Base-by-base conservation (phyloP, 192 early-diverging fungal species). In the Coemansia sp. region DNA sequence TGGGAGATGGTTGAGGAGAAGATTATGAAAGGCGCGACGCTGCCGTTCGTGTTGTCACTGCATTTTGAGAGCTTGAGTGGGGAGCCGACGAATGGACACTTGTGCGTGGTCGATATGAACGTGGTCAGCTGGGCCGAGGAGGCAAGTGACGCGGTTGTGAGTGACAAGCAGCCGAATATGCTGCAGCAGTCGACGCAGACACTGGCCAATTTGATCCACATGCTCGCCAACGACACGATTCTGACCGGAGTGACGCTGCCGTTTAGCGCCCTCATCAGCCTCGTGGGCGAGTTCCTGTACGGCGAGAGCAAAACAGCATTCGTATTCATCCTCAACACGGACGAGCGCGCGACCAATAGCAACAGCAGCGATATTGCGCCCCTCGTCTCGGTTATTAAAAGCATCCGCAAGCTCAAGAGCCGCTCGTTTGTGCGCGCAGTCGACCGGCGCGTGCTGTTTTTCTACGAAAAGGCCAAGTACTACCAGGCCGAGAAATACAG, bases 381-480 rank as follows among this genome's bases (percentile, higher is more conserved):
- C 1, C 19, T 71, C 1, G 45, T 70, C 4, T 60, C 62, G 3
- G 54, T 80, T 31, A 69, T 74, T 14, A 56, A 53, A 32, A 63
- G 62, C 3, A 40, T 74, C 22, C 70, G 77, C 53, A 63, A 63
- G 49, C 70, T 80, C n/a, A 68, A 68, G 28, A 69, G 64, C 56
- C 69, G 76, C 25, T 69, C 72, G 58, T 58, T 66, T 23, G 29
- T 60, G 18, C 65, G 56, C 9, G 25, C 70, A 6, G 67, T 74
- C 6, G 77, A 80, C 40, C 71, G 77, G 7, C 70, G 77, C 4
- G 77, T 80, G 23, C 16, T 67, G 56, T 70, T 80, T 44, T 80
- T 80, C 40, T 74, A 67, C 57, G 77, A 80, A 42, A 80, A 80
- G 67, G 77, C 77, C 14, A 69, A 70, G 32, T 80, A 74, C 64